Evolutionary conservation across 352 stramenopile genomes (phyloP).

Genomic region (Globisporangium emineosum): DNA sequence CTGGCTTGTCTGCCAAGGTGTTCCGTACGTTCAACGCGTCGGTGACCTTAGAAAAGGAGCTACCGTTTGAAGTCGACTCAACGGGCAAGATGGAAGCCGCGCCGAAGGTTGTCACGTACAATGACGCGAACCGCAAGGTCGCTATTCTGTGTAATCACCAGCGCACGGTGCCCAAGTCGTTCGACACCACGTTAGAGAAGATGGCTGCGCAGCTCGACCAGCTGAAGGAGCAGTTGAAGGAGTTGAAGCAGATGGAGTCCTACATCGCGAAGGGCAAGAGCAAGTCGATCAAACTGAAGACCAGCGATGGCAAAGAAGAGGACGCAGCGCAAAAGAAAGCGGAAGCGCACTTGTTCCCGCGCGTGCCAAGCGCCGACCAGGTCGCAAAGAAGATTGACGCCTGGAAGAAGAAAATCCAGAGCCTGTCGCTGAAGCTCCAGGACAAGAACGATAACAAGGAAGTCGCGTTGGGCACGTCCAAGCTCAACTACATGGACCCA

Average conservation of each 20-base stretch:
- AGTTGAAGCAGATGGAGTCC: slow-evolving; percentile 92
- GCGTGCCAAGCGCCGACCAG: slow-evolving; percentile 89
- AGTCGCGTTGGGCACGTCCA: slow-evolving; percentile 97
- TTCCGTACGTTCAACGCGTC: slow-evolving; percentile 99
- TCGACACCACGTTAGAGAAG: slow-evolving; percentile 93
- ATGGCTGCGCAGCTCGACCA: slow-evolving; percentile 91
- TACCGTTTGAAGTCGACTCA: slow-evolving; percentile 67
- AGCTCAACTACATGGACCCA: slow-evolving; percentile 99
- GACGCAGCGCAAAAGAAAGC: slow-evolving; percentile 88
- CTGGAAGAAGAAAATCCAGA: slow-evolving; percentile 94
- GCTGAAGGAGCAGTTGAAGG: slow-evolving; percentile 93
- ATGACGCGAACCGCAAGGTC: slow-evolving; percentile 99
- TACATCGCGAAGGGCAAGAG: slow-evolving; percentile 86
- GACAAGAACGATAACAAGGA: slow-evolving; percentile 99
- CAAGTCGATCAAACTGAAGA: slow-evolving; percentile 90
- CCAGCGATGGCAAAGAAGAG: slow-evolving; percentile 80
- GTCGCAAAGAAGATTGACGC: slow-evolving; percentile 93
- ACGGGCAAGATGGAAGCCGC: slow-evolving; percentile 62
- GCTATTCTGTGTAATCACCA: slow-evolving; percentile 99
- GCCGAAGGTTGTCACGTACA: slow-evolving; percentile 98
- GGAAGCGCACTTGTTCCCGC: slow-evolving; percentile 94
- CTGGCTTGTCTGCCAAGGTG: slow-evolving; percentile 98
- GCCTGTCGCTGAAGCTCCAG: slow-evolving; percentile 90
- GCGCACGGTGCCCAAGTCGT: slow-evolving; percentile 96
- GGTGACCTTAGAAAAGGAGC: slow-evolving; percentile 97